Evolutionary conservation across 2,329 filamentous ascomycete genomes (phyloP), one percentile per base, ranked within the genome.

Genomic region (Pleomassaria siparia): DNA sequence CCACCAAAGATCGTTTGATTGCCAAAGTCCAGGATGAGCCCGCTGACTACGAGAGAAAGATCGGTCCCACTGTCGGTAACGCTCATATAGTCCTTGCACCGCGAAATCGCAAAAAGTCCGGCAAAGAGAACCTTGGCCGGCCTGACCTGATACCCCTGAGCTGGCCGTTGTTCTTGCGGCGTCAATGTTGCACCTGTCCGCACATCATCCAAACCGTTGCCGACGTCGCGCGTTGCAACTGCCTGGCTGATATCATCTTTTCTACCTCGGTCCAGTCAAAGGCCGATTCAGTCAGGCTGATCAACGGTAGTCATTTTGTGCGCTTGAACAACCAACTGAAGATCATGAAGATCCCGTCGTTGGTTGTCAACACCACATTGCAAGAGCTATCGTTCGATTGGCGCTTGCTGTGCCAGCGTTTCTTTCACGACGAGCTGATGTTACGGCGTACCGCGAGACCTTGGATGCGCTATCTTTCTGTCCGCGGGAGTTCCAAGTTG

Each of bases 351-450:
- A 43, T 59, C 13, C 52, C 51, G n/a, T 54, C 43, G 16, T 24
- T 55, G 24, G 37, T 39, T 33, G 47, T 58, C 44, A 40, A 60
- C 41, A 28, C 44, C 33, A 29, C 43, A 29, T 44, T 29, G 16
- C 50, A 45, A 37, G 20, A 56, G n/a, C 39, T 60, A 16, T 47
- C 46, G 10, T 46, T 59, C 6, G 53, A 58, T 42, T 59, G 55
- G 55, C 51, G 55, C 18, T 46, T 40, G 21, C 50, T 55, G 8
- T 57, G 51, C 47, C 39, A 58, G 25, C 33, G 18, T 29, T 55
- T 56, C 21, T 51, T 53, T 44, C 44, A 33, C 32, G 46, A 57
- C 32, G 43, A 54, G 37, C 48, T 56, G 39, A 55, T 42, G 44
- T 43, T 47, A 40, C 51, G 56, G 28, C 45, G 40, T 29, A 43